These are phyloP conservation scores for Drechslerella stenobrocha DNA, from an alignment of 2,329 filamentous ascomycete species.

Conservation along the genomic window DNA sequence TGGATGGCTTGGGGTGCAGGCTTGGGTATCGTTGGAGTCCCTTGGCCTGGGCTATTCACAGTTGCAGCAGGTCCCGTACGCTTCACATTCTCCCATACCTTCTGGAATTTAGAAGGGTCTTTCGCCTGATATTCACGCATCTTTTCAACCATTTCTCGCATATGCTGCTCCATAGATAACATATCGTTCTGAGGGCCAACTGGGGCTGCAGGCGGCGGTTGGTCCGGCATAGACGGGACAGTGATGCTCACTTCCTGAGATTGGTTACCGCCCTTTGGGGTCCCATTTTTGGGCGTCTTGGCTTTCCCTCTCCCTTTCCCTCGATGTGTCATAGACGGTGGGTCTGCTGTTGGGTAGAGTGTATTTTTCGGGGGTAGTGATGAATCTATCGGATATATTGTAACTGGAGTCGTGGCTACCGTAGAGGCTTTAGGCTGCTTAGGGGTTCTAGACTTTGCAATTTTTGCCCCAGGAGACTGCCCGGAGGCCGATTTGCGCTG, in stretches of 20 bases:
- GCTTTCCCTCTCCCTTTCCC: neutral
- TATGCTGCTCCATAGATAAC: slow-evolving; percentile 51
- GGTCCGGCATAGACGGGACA: neutral
- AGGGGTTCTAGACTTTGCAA: slow-evolving; percentile 11
- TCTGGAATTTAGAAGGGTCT: slow-evolving; percentile 62
- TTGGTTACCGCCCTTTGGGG: neutral
- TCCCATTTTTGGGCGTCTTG: neutral
- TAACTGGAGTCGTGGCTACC: neutral
- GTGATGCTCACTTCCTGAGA: neutral
- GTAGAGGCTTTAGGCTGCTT: slow-evolving; percentile 12
- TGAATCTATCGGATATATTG: slow-evolving; percentile 15
- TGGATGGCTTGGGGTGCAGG: neutral
- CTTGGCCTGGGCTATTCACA: no score
- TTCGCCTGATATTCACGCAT: slow-evolving; percentile 64
- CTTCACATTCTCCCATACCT: slow-evolving; percentile 62
- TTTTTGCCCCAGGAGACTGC: slow-evolving; percentile 19
- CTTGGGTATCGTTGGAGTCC: slow-evolving; percentile 4
- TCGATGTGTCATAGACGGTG: neutral
- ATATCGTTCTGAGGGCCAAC: slow-evolving; percentile 21
- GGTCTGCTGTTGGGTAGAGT: slow-evolving; percentile 18
- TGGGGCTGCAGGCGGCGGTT: neutral
- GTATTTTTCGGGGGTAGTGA: slow-evolving; percentile 6
- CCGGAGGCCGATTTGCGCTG: slow-evolving; percentile 15
- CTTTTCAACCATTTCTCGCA: slow-evolving; percentile 57
- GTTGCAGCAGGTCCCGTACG: slow-evolving; percentile 54